Base-by-base conservation (phyloP, 805 yeast genomes). In the Hanseniaspora opuntiae region DNA sequence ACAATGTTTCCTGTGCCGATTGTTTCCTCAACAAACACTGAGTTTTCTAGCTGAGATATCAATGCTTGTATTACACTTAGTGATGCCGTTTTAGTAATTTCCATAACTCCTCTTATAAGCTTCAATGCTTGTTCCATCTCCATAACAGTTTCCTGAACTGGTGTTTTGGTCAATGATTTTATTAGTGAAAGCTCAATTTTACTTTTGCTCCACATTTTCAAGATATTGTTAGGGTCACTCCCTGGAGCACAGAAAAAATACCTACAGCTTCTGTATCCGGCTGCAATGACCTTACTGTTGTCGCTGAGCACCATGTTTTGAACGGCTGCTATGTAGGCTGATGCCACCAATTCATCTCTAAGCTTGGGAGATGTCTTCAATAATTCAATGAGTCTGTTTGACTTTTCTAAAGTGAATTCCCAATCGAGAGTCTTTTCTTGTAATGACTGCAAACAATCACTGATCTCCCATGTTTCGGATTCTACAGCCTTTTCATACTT, bases 121-220 rank as follows among this genome's bases (percentile, higher is more conserved):
- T 82, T 84, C 33, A 90, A 61, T 0, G 94, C 93, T 61, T 88
- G 87, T 46, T 79, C 82, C 56, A 88, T 75, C 60, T 89, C 96
- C 24, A 78, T 74, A 54, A 62, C 66, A 2, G 77, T 64, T 37
- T 73, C 68, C 22, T 79, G 82, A 3, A 37, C 20, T 17, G 44
- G 11, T 7, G 22, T 17, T 49, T 79, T 79, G 0, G 84, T 73
- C 35, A 90, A 66, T 0, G 94, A 74, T 16, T 79, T 71, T 1
- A 85, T 76, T 6, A 87, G 63, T 56, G 82, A 78, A 2, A 77
- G 72, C 55, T 86, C 86, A 4, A 86, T 62, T 55, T 80, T 76
- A 35, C 78, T 66, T 14, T 73, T 71, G 9, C 78, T 68, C 57
- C 88, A 67, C 3, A 73, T 65, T n/a, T 68, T 65, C 6, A 86